Base-by-base conservation (phyloP, 2,329 filamentous ascomycete species). In the Colletotrichum viniferum region DNA sequence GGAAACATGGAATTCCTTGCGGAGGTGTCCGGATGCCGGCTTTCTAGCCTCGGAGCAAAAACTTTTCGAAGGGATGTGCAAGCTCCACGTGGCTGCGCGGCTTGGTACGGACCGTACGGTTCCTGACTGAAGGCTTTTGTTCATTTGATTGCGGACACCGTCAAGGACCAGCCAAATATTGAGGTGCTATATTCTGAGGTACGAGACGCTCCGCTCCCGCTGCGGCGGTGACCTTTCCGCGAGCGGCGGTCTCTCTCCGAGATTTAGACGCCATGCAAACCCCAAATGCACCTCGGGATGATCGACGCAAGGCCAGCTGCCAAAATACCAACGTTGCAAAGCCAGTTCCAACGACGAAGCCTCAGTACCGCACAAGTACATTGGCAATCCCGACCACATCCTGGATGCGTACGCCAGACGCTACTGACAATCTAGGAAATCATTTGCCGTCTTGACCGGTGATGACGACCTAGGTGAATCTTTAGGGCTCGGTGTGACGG, bases 271-370 rank as follows among this genome's bases (percentile, higher is more conserved):
- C 55, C 62, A 74, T 74, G 38, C 38, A 24, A 58, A 38, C 36
- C 69, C 62, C 38, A 30, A 55, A 62, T 61, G 62, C 73, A 67
- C 24, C 55, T 74, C 32, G 62, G 38, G 36, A 74, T 55, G 52
- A 71, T 74, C 72, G 61, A 61, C 52, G 18, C 71, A 71, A 65
- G 34, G 30, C 71, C 66, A n/a, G 48, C 34, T 52, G 48, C 16
- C 61, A 26, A 55, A 36, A 36, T 16, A 38, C 28, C 24, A 65
- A 69, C 24, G n/a, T 36, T 38, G 70, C 38, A 48, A 74, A 74
- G 71, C 24, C 60, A 65, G 26, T 36, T 58, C 71, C 28, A 32
- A 71, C 48, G 32, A 70, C 67, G 34, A 18, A 61, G 26, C 13
- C 24, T 30, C 36, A 52, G 32, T 30, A 12, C 43, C 43, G n/a